Evolutionary conservation across 768 basidiomycete species (phyloP), one percentile per base, ranked within the genome.

Genomic region (Leccinum ochraceum): DNA sequence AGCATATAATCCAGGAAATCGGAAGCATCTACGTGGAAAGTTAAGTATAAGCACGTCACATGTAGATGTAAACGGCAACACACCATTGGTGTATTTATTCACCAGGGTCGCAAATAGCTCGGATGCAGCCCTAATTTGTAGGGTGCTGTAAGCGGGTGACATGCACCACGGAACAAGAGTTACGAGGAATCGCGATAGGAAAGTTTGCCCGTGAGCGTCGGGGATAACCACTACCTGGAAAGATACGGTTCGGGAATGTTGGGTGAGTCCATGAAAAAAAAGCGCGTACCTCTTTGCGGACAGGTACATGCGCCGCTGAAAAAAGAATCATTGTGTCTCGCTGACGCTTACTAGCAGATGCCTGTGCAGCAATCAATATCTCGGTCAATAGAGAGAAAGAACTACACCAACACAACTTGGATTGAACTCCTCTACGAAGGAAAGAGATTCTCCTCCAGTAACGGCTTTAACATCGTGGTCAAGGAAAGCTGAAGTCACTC

Each of bases 51-150:
- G 26, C n/a, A 51, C 58, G 37, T 54, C 6, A 7, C 17, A 57
- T 56, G 48, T 7, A 28, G 9, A 34, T 48, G 10, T 24, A 3
- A 20, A 28, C 4, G 22, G 22, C 49, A 63, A 64, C 81, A 63
- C 53, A 94, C 95, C 86, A 44, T 86, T 80, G 10, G 79, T 78
- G 39, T 86, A 83, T 72, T 94, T 93, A 72, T 98, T 97, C 28
- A 94, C 74, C n/a, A 91, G 75, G 0, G 87, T 82, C 1, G 88
- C 80, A 17, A 93, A 70, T 3, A 86, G 67, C 42, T 86, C 81
- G 66, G 83, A 78, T 2, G 80, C 83, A 28, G 86, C 80, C 32
- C 81, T 79, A 62, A 78, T 77, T 69, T 91, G 89, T 0, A 81
- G 64, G 49, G 77, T 73, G 54, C 76, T 83, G 17, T 80, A 79